Evolutionary conservation across 371 early-diverging fungal genomes (phyloP).

Genomic region (Mortierella sp.): DNA sequence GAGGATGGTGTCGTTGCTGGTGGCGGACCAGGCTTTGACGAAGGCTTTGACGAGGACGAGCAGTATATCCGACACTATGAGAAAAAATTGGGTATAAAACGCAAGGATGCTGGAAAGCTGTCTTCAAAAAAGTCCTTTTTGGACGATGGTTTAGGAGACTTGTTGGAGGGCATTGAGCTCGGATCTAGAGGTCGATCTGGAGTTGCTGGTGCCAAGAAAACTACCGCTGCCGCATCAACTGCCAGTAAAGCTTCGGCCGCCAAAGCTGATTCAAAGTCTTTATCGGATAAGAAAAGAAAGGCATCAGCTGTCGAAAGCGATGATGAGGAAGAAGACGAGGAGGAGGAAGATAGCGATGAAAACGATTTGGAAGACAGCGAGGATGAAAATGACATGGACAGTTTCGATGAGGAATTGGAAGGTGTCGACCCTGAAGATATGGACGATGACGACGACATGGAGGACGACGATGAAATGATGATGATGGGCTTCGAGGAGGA

Average conservation of each 20-base stretch:
- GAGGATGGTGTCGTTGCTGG: slow-evolving; percentile 67
- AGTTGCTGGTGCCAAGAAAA: slow-evolving; percentile 13
- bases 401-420: slow-evolving; percentile 51
- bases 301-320: slow-evolving; percentile 19
- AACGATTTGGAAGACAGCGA: slow-evolving; percentile 5
- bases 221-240: background rate
- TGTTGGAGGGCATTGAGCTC: slow-evolving; percentile 58
- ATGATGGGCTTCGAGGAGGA: slow-evolving; percentile 17
- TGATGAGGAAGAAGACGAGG: slow-evolving; percentile 19
- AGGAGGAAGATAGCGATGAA: slow-evolving; percentile 8
- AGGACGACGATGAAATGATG: slow-evolving; percentile 20
- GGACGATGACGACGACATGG: slow-evolving; percentile 33
- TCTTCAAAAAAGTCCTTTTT: slow-evolving; percentile 64
- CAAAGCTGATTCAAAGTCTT: background rate
- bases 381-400: slow-evolving; percentile 26
- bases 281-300: slow-evolving; percentile 31
- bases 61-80: slow-evolving; percentile 81
- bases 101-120: slow-evolving; percentile 58
- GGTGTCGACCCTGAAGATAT: slow-evolving; percentile 40
- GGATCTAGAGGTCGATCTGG: slow-evolving; percentile 54
- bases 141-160: slow-evolving; percentile 66
- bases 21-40: slow-evolving; percentile 37
- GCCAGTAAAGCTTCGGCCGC: background rate
- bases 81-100: slow-evolving; percentile 82
- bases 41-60: slow-evolving; percentile 76